These are phyloP conservation scores for Boletus huronensis DNA, from an alignment of 768 basidiomycete genomes.

Conservation along the genomic window DNA sequence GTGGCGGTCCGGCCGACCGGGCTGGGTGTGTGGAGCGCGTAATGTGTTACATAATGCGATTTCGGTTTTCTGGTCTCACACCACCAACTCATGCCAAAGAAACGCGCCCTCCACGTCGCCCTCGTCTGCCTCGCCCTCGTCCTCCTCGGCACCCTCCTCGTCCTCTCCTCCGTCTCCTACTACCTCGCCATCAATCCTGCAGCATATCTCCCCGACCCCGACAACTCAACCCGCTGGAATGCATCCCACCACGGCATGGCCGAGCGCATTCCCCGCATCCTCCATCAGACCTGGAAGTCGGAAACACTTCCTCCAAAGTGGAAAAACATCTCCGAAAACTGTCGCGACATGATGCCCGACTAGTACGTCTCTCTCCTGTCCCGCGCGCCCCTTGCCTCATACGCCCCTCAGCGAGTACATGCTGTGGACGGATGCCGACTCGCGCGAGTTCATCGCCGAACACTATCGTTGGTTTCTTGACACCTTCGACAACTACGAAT, in stretches of 20 bases:
- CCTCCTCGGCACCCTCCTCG: slow-evolving; percentile 84
- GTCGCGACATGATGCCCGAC: slow-evolving; percentile 90
- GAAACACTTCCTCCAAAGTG: slow-evolving; percentile 80
- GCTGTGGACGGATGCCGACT: slow-evolving; percentile 93
- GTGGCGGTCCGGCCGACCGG: slow-evolving; percentile 44
- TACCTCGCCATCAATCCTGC: slow-evolving; percentile 77
- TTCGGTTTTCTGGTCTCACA: background rate
- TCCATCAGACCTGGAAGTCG: slow-evolving; percentile 99
- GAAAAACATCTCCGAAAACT: slow-evolving; percentile 76
- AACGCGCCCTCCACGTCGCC: slow-evolving; percentile 43
- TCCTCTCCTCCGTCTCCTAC: slow-evolving; percentile 88
- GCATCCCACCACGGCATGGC: slow-evolving; percentile 55
- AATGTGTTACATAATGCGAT: background rate
- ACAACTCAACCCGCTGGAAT: slow-evolving; percentile 59
- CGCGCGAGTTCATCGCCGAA: slow-evolving; percentile 84
- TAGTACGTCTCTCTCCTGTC: slow-evolving; percentile 61
- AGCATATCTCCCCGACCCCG: slow-evolving; percentile 75
- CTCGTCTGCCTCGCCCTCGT: slow-evolving; percentile 66
- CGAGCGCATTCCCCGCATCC: slow-evolving; percentile 84
- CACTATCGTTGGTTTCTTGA: slow-evolving; percentile 91
- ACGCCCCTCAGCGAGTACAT: slow-evolving; percentile 73
- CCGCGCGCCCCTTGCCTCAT: slow-evolving; percentile 12
- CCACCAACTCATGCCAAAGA: slow-evolving; percentile 36
- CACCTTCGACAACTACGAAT: slow-evolving; percentile 89
- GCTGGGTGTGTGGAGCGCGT: slow-evolving; percentile 3